Conservation (phyloP, 169 alveolate species). For the Hepatocystis sp. region DNA sequence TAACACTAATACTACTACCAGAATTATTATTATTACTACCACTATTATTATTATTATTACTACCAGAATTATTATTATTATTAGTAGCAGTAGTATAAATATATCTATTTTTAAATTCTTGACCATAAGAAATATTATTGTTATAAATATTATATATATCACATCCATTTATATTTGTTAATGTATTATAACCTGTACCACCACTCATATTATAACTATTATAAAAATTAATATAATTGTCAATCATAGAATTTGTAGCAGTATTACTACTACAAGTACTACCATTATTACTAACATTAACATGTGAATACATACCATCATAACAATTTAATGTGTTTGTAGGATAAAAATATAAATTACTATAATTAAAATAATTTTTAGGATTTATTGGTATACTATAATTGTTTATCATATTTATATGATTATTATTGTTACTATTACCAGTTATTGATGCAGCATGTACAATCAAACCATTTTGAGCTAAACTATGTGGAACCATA, state of each 20-base stretch:
- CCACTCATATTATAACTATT: slow-evolving; percentile 11
- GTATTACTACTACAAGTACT: no score
- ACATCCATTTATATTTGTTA: slow-evolving; percentile 12
- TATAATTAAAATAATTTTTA: slow-evolving; percentile 22
- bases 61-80: no score
- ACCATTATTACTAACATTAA: background rate
- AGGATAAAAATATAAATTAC: slow-evolving; percentile 49
- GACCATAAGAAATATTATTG: slow-evolving; percentile 8
- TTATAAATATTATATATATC: slow-evolving; percentile 53
- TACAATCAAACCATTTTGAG: no score
- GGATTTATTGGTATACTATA: slow-evolving; percentile 9
- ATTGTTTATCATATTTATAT: slow-evolving; percentile 6
- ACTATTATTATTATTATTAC: no score
- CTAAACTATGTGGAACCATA: no score
- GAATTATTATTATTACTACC: no score
- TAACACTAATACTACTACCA: no score
- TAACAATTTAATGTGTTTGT: slow-evolving; percentile 44
- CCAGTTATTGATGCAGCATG: background rate
- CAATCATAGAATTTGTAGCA: slow-evolving; percentile 18
- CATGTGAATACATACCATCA: slow-evolving; percentile 39
- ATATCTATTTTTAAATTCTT: slow-evolving; percentile 31
- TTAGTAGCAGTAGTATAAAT: no score
- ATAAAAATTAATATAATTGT: slow-evolving; percentile 29
- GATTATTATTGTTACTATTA: background rate
- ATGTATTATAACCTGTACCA: slow-evolving; percentile 24